These are phyloP conservation scores for Drechslerella dactyloides DNA, from an alignment of 2,329 filamentous ascomycete genomes.

Conservation along the genomic window DNA sequence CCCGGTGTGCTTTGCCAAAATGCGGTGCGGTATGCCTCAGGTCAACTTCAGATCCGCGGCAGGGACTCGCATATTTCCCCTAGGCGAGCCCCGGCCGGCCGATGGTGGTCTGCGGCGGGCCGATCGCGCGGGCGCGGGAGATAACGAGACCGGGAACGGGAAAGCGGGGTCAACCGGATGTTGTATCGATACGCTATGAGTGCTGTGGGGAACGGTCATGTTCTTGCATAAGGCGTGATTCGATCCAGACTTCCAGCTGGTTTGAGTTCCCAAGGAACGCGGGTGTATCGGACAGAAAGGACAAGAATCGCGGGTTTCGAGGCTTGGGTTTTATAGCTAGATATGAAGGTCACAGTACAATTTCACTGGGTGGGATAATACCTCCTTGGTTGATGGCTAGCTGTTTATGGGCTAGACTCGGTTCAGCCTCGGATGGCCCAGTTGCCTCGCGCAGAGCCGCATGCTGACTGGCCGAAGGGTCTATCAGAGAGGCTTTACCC, in stretches of 20 bases:
- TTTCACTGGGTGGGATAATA: not conserved
- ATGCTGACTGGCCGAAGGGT: no score
- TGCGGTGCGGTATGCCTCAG: slow-evolving; percentile 19
- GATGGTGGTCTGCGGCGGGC: slow-evolving; percentile 21
- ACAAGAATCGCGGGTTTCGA: not conserved
- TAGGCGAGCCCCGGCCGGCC: slow-evolving; percentile 27
- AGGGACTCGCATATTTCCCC: slow-evolving; percentile 50
- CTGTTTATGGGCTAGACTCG: no score
- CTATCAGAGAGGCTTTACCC: no score
- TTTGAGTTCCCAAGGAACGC: not conserved
- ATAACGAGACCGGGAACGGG: slow-evolving; percentile 13
- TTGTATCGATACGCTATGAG: slow-evolving; percentile 24
- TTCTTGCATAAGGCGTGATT: slow-evolving; percentile 31
- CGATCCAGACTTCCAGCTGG: not conserved
- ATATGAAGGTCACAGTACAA: not conserved
- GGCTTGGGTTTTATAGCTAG: not conserved
- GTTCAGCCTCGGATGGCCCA: no score
- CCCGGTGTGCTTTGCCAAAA: slow-evolving; percentile 3
- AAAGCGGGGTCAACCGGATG: slow-evolving; percentile 38
- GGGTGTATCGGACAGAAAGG: slow-evolving; percentile 5
- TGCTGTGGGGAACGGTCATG: slow-evolving; percentile 33
- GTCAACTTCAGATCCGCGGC: slow-evolving; percentile 31
- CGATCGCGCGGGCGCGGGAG: not conserved
- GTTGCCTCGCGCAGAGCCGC: no score
- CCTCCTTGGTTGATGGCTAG: slow-evolving; percentile 9